A percentile compares a stretch with the other conserved stretches of the same genome.
phyloP scores from a whole-genome alignment of 2,329 filamentous ascomycete species.

The Stemphylium beticola region DNA sequence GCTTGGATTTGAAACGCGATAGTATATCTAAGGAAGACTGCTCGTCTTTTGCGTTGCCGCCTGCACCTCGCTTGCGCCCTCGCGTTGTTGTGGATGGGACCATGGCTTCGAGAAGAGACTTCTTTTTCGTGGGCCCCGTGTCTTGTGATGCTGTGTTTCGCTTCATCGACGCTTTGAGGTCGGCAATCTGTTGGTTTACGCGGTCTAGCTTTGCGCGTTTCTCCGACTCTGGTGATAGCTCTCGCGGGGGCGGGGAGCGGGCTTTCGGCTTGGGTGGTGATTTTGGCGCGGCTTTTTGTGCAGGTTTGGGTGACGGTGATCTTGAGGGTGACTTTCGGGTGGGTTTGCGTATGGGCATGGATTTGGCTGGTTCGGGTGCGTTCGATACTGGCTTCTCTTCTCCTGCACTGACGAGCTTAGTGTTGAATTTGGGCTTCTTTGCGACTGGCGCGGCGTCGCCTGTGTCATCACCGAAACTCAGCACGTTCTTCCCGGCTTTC shows the following conservation, averaged over 20 bases:
- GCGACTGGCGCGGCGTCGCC: slow-evolving; percentile 64
- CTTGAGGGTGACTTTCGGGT: slow-evolving; percentile 31
- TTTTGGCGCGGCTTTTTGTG: slow-evolving; percentile 16
- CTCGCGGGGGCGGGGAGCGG: slow-evolving; percentile 38
- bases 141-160: slow-evolving; percentile 56
- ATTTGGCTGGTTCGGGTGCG: slow-evolving; percentile 42
- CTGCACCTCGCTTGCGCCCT: slow-evolving; percentile 72
- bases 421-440: slow-evolving; percentile 82
- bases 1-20: slow-evolving; percentile 77
- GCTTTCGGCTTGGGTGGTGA: slow-evolving; percentile 26
- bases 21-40: slow-evolving; percentile 69
- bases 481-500: slow-evolving; percentile 75
- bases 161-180: slow-evolving; percentile 81
- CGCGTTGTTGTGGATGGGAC: slow-evolving; percentile 74
- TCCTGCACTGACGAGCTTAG: slow-evolving; percentile 67
- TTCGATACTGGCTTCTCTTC: slow-evolving; percentile 46
- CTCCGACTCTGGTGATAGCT: slow-evolving; percentile 49
- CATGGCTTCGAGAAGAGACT: slow-evolving; percentile 73
- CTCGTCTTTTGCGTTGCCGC: slow-evolving; percentile 59
- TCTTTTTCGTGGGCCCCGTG: slow-evolving; percentile 53
- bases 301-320: slow-evolving; percentile 32
- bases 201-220: slow-evolving; percentile 62
- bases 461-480: slow-evolving; percentile 76
- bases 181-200: slow-evolving; percentile 81
- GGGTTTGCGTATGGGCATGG: slow-evolving; percentile 44